Evolutionary conservation across 306 rosid genomes (phyloP).

Genomic region (Castanea mollissima): DNA sequence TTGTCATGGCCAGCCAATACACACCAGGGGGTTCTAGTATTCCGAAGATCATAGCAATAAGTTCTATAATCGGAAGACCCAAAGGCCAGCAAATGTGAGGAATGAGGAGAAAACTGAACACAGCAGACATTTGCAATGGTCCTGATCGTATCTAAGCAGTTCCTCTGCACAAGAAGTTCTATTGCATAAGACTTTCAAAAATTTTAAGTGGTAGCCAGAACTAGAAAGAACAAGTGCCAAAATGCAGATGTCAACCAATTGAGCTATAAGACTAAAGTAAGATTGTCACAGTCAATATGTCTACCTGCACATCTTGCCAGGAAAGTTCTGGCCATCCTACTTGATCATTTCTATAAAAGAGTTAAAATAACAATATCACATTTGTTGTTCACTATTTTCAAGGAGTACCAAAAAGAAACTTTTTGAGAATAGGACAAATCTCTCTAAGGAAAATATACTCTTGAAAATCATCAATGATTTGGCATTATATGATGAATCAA

Average conservation of each 20-base stretch:
- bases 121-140: conserved; percentile 89
- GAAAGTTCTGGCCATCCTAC: background rate
- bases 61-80: conserved; percentile 85
- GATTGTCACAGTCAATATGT: background rate
- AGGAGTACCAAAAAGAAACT: background rate
- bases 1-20: conserved; percentile 71
- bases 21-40: conserved; percentile 83
- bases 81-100: conserved; percentile 72
- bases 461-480: background rate
- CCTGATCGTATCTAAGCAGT: conserved; percentile 70
- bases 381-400: background rate
- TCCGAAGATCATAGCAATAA: conserved; percentile 93
- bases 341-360: background rate
- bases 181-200: conserved; percentile 23
- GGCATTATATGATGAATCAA: background rate
- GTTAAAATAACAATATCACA: background rate
- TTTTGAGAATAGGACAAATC: background rate
- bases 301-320: background rate
- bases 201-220: conserved; percentile 15
- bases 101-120: conserved; percentile 89
- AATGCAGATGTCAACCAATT: background rate
- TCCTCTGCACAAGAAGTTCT: conserved; percentile 50
- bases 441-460: background rate
- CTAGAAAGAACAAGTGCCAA: conserved; percentile 8
- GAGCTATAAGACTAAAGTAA: background rate